Percentiles rank a stretch among this genome's conserved stretches.
phyloP scores from a whole-genome alignment of 306 rosid genomes.

The Quercus parvula region DNA sequence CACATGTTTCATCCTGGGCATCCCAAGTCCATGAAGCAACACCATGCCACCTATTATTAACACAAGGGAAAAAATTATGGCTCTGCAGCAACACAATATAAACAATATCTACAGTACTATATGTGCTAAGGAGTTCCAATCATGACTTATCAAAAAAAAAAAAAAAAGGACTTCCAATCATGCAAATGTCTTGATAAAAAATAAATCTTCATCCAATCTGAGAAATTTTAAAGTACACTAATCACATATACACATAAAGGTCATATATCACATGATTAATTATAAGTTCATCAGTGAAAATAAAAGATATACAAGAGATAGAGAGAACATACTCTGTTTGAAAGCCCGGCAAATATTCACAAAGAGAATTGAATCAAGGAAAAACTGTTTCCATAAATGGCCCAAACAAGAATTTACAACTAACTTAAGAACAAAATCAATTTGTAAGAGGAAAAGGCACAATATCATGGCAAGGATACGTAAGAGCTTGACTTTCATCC shows the following conservation, averaged over 20 bases:
- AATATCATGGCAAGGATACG: conserved; percentile 43
- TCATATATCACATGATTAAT: not conserved
- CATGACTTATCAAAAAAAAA: not conserved
- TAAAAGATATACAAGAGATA: conserved; percentile 10
- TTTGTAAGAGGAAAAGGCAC: not conserved
- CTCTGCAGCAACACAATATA: not conserved
- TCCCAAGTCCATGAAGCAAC: conserved; percentile 98
- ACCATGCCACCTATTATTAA: conserved; percentile 75
- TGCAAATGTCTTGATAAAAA: not conserved
- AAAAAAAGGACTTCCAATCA: not conserved
- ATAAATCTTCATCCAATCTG: not conserved
- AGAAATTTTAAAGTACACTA: not conserved
- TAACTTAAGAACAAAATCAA: too few relatives aligned
- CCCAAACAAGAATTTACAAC: not conserved
- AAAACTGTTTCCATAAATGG: conserved; percentile 26
- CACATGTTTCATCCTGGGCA: conserved; percentile 89
- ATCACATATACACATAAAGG: not conserved
- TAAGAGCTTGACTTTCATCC: conserved; percentile 61
- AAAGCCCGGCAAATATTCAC: conserved; percentile 18
- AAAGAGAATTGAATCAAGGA: conserved; percentile 40
- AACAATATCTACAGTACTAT: not conserved
- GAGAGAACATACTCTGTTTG: conserved; percentile 52
- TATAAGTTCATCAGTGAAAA: not conserved
- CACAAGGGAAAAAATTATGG: conserved; percentile 9
- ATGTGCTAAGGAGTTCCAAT: not conserved